Conservation (phyloP, 805 yeast species). For the Yarrowia porcina region DNA sequence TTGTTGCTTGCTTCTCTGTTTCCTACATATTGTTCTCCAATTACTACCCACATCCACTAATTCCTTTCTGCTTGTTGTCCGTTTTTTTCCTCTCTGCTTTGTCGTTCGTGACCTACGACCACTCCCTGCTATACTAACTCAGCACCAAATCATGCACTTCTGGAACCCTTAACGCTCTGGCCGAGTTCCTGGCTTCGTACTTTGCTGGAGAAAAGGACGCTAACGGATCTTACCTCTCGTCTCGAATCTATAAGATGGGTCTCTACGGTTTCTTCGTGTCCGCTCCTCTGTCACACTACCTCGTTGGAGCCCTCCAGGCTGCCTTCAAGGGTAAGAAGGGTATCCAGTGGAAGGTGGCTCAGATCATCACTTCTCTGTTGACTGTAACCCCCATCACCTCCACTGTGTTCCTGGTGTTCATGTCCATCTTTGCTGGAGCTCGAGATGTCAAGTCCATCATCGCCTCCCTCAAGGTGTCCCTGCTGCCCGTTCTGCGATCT, state of each 20-base stretch:
- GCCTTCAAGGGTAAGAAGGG: constrained; percentile 38
- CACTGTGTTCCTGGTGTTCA: constrained; percentile 37
- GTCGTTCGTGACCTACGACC: neutral
- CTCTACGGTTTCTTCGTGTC: constrained; percentile 40
- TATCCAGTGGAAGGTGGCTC: constrained; percentile 35
- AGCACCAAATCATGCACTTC: constrained; percentile 40
- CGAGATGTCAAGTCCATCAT: constrained; percentile 34
- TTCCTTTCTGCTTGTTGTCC: too few species aligned
- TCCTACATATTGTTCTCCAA: too few species aligned
- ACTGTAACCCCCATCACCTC: constrained; percentile 38
- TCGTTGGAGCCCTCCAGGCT: constrained; percentile 37
- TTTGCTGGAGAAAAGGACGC: constrained; percentile 40
- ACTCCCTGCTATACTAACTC: neutral
- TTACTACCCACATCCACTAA: too few species aligned
- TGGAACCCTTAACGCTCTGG: constrained; percentile 38
- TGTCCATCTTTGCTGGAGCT: constrained; percentile 42
- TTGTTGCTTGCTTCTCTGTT: too few species aligned
- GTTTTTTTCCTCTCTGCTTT: too few species aligned
- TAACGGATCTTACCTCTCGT: constrained; percentile 37
- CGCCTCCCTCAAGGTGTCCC: constrained; percentile 35
- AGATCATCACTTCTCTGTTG: constrained; percentile 40
- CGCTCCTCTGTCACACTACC: constrained; percentile 42
- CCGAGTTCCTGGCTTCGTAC: constrained; percentile 39
- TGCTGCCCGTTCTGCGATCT: constrained; percentile 38
- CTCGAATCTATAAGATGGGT: constrained; percentile 42